phyloP scores from a whole-genome alignment of 768 basidiomycete genomes.

The Mycena leptocephala region DNA sequence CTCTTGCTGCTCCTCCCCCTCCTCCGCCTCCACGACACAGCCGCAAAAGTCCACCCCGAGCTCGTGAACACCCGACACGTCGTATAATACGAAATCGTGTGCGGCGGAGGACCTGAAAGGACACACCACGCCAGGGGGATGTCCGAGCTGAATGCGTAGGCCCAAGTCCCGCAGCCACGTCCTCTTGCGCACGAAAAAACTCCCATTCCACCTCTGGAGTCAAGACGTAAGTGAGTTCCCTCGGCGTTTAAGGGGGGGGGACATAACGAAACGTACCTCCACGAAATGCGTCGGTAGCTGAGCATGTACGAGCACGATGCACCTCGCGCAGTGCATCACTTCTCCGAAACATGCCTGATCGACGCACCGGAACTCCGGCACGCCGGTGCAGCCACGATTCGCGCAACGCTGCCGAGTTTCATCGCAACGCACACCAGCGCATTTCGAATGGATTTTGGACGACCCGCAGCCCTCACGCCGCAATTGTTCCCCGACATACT shows the following conservation, averaged over 20 bases:
- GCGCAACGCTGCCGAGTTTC: background rate
- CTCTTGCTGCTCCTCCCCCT: too few species aligned
- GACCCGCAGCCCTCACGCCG: background rate
- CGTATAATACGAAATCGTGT: conserved; percentile 16
- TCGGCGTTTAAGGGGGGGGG: too few species aligned
- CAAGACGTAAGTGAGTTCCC: too few species aligned
- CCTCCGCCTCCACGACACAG: background rate
- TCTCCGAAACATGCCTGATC: background rate
- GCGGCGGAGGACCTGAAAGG: background rate
- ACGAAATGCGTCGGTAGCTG: background rate
- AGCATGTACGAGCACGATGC: background rate
- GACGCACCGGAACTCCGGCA: background rate
- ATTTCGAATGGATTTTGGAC: background rate
- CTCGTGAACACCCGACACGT: conserved; percentile 21
- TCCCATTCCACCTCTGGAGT: conserved; percentile 3
- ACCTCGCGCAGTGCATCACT: background rate
- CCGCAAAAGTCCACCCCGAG: conserved; percentile 22
- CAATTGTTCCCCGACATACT: background rate
- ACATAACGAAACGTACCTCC: background rate
- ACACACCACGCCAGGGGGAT: background rate
- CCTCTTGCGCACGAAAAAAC: background rate
- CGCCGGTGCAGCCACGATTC: background rate
- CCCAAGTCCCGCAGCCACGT: conserved; percentile 10
- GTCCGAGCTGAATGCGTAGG: conserved; percentile 23
- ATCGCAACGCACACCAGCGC: background rate